These are phyloP conservation scores for Rheum nobile DNA, from an alignment of 148 eudicot species.

Conservation along the genomic window DNA sequence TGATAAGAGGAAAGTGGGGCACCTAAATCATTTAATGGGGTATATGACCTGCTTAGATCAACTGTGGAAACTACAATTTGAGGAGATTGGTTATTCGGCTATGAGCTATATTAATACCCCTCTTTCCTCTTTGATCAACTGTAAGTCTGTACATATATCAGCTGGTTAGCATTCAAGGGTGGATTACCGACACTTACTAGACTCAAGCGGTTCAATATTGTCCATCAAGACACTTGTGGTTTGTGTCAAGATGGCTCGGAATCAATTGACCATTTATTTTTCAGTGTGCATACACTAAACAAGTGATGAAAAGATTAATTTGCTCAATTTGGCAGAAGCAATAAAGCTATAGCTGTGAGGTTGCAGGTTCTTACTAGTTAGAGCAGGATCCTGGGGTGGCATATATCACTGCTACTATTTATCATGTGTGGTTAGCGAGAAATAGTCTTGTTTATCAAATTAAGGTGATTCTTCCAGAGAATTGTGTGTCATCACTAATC, in stretches of 20 bases:
- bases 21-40: neutral
- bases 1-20: neutral
- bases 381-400: neutral
- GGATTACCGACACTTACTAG: neutral
- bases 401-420: neutral
- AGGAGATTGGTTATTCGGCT: neutral
- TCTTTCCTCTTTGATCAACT: no score
- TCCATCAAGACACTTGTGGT: no score
- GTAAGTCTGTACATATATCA: neutral
- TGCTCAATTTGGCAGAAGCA: neutral
- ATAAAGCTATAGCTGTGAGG: neutral
- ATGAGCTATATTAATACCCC: neutral
- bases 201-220: neutral
- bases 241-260: no score
- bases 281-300: no score
- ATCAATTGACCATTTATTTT: no score
- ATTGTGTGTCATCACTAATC: neutral
- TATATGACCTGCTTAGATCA: neutral
- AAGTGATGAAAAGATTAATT: neutral
- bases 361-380: neutral
- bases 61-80: neutral
- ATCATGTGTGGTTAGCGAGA: neutral
- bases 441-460: neutral
- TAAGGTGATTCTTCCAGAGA: neutral
- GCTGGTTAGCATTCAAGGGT: neutral